phyloP scores from a whole-genome alignment of 192 early-diverging fungal genomes.

The Dimargaris cristalligena region DNA sequence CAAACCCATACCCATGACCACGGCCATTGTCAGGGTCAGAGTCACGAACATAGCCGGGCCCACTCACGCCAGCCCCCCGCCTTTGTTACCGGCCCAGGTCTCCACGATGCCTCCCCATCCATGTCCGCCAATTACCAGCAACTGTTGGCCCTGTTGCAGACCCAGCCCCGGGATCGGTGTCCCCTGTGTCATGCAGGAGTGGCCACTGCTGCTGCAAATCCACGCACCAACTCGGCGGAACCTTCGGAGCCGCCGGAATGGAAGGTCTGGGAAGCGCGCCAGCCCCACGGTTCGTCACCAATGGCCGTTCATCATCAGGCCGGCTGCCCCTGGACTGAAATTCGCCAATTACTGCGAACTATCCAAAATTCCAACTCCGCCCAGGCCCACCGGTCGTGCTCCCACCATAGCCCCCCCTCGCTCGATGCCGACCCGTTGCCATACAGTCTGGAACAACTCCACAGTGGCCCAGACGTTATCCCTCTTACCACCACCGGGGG shows the following conservation, averaged over 20 bases:
- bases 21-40: no score
- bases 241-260: background rate
- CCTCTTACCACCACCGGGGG: no score
- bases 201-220: background rate
- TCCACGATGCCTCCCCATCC: no score
- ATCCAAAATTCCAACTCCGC: background rate
- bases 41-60: no score
- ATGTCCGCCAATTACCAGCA: background rate
- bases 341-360: background rate
- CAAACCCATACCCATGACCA: no score
- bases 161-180: background rate
- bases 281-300: background rate
- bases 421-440: no score
- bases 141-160: background rate
- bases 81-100: no score
- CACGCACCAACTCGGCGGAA: background rate
- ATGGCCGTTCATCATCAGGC: background rate
- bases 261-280: no score
- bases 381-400: background rate
- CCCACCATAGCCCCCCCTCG: no score
- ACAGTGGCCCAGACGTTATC: no score
- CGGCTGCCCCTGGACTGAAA: constrained; percentile 6
- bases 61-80: no score
- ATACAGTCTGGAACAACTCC: no score
- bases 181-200: background rate